A percentile compares a stretch with the other conserved stretches of the same genome.
Conservation (phyloP, 2,329 filamentous ascomycete genomes). For the Penicillium concentricum region DNA sequence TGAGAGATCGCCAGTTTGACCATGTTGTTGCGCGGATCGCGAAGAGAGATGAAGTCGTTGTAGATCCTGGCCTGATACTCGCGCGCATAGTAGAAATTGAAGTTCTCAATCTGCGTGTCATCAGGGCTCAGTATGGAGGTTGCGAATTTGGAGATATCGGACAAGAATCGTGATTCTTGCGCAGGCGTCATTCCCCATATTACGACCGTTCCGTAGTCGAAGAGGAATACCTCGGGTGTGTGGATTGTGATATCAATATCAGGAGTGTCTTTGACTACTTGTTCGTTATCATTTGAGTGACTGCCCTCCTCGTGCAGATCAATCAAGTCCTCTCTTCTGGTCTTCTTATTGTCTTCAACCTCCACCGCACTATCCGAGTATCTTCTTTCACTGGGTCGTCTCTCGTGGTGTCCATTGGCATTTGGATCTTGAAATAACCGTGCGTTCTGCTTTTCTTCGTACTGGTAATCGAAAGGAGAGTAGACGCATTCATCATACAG, state of each 20-base stretch:
- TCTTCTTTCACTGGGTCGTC: constrained; percentile 59
- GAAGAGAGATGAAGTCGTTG: constrained; percentile 96
- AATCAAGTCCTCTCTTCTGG: constrained; percentile 61
- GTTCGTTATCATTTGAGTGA: constrained; percentile 27
- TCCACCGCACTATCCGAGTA: constrained; percentile 69
- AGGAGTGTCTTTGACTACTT: constrained; percentile 41
- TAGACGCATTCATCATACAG: constrained; percentile 98
- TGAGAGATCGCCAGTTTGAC: constrained; percentile 95
- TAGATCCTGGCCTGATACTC: constrained; percentile 99
- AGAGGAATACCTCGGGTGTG: constrained; percentile 91
- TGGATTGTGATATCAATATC: constrained; percentile 88
- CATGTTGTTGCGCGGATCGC: constrained; percentile 97
- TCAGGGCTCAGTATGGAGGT: constrained; percentile 82
- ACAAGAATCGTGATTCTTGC: constrained; percentile 86
- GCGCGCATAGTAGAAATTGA: constrained; percentile 98
- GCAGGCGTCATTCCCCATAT: constrained; percentile 96
- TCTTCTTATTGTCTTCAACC: constrained; percentile 58
- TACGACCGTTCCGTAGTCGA: constrained; percentile 95
- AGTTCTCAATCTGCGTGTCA: constrained; percentile 92
- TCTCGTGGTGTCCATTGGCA: constrained; percentile 34
- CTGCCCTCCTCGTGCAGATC: constrained; percentile 54
- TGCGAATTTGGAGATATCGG: constrained; percentile 93
- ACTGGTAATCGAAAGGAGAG: constrained; percentile 80
- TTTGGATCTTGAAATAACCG: constrained; percentile 26
- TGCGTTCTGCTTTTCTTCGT: constrained; percentile 43